Percentiles rank a stretch among this genome's conserved stretches.
Conservation (phyloP, 257 asterid genomes). For the Parsonsia alboflavescens region DNA sequence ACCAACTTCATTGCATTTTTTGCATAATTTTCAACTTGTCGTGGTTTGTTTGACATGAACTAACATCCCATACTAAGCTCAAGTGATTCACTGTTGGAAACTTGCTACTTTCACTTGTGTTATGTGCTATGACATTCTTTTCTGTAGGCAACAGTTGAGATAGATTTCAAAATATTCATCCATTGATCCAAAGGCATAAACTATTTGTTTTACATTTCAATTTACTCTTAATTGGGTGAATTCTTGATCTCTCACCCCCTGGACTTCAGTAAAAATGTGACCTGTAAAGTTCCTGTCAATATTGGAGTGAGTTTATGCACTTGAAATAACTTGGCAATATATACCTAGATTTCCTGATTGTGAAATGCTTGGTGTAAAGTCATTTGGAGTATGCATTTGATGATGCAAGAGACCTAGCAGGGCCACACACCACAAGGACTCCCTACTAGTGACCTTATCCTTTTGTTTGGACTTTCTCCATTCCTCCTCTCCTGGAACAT, state of each 20-base stretch:
- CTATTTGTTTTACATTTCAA: neutral
- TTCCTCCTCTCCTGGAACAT: slow-evolving; percentile 50
- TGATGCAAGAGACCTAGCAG: slow-evolving; percentile 5
- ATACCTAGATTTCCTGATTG: neutral
- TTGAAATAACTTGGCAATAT: neutral
- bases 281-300: neutral
- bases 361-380: neutral
- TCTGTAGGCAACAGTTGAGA: neutral
- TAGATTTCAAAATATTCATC: neutral
- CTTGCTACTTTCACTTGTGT: neutral
- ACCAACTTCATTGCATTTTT: neutral
- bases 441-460: slow-evolving; percentile 14
- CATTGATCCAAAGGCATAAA: neutral
- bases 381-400: slow-evolving; percentile 1
- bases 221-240: neutral
- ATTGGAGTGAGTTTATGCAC: neutral
- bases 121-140: neutral
- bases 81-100: neutral
- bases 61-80: neutral
- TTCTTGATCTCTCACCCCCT: neutral
- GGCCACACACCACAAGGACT: neutral
- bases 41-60: no score
- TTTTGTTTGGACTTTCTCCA: slow-evolving; percentile 13
- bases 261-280: neutral
- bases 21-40: no score